These are phyloP conservation scores for Paracorniculantispora psalliotae DNA, from an alignment of 2,329 filamentous ascomycete species.

Conservation along the genomic window DNA sequence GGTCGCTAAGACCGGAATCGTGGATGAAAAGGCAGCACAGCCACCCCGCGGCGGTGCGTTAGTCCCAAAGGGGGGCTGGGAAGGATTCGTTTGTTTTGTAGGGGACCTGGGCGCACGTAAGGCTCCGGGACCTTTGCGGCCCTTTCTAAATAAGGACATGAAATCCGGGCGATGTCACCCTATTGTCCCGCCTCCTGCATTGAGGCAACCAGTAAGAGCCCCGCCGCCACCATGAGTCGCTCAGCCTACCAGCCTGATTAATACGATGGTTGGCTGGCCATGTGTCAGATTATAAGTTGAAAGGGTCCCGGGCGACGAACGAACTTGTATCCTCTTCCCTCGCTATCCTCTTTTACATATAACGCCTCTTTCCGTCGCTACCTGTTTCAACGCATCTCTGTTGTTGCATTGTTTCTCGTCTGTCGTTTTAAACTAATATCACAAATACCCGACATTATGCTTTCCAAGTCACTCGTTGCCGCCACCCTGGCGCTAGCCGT, in stretches of 20 bases:
- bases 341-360: background rate
- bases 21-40: background rate
- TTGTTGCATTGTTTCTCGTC: background rate
- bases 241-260: background rate
- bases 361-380: background rate
- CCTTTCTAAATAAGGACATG: background rate
- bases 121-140: background rate
- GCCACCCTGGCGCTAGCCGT: slow-evolving; percentile 43
- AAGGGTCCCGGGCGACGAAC: background rate
- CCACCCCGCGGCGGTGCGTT: background rate
- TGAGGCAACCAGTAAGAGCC: background rate
- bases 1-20: no score
- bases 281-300: background rate
- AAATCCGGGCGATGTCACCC: background rate
- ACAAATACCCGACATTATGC: slow-evolving; percentile 23
- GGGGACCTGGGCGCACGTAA: background rate
- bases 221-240: background rate
- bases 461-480: slow-evolving; percentile 42
- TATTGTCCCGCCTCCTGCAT: background rate
- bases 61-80: background rate
- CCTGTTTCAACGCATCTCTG: background rate
- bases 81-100: background rate
- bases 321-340: background rate
- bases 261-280: background rate
- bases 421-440: background rate